These are phyloP conservation scores for Triglochin maritima DNA, from an alignment of 106 monocot genomes.

Conservation along the genomic window DNA sequence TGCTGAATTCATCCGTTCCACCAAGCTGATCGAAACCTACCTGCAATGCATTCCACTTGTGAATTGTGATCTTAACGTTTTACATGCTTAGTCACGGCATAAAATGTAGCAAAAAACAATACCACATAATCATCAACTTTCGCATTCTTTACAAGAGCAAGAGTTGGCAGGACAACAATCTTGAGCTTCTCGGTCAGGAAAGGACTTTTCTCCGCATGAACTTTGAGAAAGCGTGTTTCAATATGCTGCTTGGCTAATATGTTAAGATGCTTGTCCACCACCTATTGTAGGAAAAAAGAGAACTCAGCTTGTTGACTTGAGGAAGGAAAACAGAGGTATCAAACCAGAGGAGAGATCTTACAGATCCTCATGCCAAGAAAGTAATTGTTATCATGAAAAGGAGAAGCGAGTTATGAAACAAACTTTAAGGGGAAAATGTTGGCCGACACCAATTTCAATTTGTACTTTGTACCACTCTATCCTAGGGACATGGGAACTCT, in stretches of 20 bases:
- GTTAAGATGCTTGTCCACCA: conserved; percentile 85
- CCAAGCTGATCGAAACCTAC: conserved; percentile 94
- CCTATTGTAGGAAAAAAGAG: conserved; percentile 31
- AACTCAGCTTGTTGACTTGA: not conserved
- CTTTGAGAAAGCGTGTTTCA: conserved; percentile 87
- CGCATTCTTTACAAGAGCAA: conserved; percentile 84
- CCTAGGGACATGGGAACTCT: no score
- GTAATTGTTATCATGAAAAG: no score
- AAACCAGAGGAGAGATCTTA: not conserved
- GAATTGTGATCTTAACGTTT: not conserved
- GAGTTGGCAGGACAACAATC: conserved; percentile 76
- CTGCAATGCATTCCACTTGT: conserved; percentile 21
- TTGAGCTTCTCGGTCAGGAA: conserved; percentile 90
- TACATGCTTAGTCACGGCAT: not conserved
- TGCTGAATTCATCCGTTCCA: conserved; percentile 80
- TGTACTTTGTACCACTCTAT: no score
- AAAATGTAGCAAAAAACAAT: not conserved
- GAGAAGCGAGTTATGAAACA: no score
- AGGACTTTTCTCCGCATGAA: conserved; percentile 96
- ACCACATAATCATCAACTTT: conserved; percentile 99
- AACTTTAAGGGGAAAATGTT: no score
- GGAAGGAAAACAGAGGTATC: not conserved
- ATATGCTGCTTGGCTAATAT: conserved; percentile 86
- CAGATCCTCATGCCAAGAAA: not conserved
- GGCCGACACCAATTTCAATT: no score